Base-by-base conservation (phyloP, 2,329 filamentous ascomycete genomes). In the Calonectria hongkongensis region DNA sequence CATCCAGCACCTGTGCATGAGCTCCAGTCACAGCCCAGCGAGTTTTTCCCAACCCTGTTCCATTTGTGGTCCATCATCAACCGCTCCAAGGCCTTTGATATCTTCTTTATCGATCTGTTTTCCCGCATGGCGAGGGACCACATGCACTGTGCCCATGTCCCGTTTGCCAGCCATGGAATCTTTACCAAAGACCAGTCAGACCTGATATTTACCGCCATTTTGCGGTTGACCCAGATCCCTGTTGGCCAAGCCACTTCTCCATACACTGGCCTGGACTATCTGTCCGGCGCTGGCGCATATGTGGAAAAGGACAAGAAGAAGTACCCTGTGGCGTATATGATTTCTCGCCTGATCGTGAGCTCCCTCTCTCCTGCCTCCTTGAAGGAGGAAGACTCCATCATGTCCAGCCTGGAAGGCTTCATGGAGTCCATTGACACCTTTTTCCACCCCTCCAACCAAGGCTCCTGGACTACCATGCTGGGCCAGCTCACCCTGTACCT, bases 361-460 rank as follows among this genome's bases (percentile, higher is more conserved):
- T 98, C 96, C 0, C 84, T 99, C 47, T 98, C 97, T 1, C 96
- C 97, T 1, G 88, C 92, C 56, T 97, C 95, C 79, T 86, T 97
- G 62, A 91, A 94, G 50, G 88, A 91, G n/a, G 89, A 93, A 36
- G 93, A 93, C 68, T 98, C 96, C 0, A 91, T 98, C 51, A 85
- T 99, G 79, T 91, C 93, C 41, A 95, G 94, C 76, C 89, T 99
- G 6, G 96, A 99, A 83, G 96, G 95, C 0, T 88, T 99, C 66
- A 94, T 99, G 77, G 94, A 98, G 83, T 97, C 96, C 3, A 94
- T 98, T 58, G 97, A 99, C 83, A 99, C 97, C 0, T 99, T 99
- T 84, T 99, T 98, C 88, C 97, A 99, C 80, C 97, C 97, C 2
- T 99, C 97, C 2, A 99, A 99, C 83, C 94, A 96, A 66, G 97